Evolutionary conservation across 2,329 filamentous ascomycete species (phyloP), one percentile per base, ranked within the genome.

Genomic region (Fusarium buharicum): DNA sequence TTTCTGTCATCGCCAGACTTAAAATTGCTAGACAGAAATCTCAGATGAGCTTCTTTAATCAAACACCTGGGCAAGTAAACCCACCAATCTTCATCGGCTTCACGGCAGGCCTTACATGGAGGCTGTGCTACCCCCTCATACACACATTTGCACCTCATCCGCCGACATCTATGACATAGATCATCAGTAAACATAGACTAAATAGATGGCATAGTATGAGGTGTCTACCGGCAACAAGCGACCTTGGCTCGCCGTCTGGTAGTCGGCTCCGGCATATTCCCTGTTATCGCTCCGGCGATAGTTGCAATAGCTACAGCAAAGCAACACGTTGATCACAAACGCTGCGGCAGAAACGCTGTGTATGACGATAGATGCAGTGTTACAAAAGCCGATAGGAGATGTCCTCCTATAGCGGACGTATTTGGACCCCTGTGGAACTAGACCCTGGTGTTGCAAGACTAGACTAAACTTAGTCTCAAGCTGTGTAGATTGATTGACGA

Each of bases 141-240:
- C 16, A 82, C 67, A 63, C 83, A 86, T 73, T 84, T 86, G 70
- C 81, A 84, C 57, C 83, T 79, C 77, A 85, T 81, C 30, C 82
- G 81, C 30, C 83, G 82, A 61, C 83, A 86, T 75, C 82, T 83
- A 48, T 14, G 52, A 40, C 18, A 20, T 6, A 36, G n/a, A 24
- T 16, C 10, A 24, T 66, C 18, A 66, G 46, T 33, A 27, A 37
- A 48, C 16, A 22, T 16, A 13, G 22, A 36, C 16, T 30, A 43
- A 58, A 9, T 14, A 22, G 4, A 3, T 20, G 31, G 11, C 13
- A 50, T 38, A 16, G 30, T 11, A 34, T 39, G 30, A 28, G 33
- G 22, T 61, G 71, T 76, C 60, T 72, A 84, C 82, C 81, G 81
- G 73, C 81, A 77, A 67, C 82, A 85, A 53, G 82, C 82, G 66